Percentiles rank a stretch among this genome's conserved stretches.
Conservation (phyloP, 164 flowering plant genomes). For the Chimonanthus praecox region DNA sequence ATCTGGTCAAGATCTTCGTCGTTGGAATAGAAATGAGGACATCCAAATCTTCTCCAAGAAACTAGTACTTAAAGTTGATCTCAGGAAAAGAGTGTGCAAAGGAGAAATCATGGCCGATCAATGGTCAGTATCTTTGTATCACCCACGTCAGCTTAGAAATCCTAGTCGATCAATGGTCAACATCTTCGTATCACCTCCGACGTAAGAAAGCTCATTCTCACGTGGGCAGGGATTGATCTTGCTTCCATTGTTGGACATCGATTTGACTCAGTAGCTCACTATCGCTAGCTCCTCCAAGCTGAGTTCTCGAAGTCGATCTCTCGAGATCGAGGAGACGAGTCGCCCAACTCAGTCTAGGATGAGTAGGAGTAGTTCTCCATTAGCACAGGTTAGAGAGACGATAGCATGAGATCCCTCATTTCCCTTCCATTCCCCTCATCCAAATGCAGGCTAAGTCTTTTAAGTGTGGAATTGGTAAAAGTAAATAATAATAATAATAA, state of each 20-base stretch:
- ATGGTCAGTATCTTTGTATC: conserved; percentile 32
- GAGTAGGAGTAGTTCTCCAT: conserved; percentile 22
- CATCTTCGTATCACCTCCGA: conserved; percentile 57
- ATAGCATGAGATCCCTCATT: too few species aligned
- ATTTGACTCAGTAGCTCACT: not conserved
- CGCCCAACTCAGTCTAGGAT: conserved; percentile 49
- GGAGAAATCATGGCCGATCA: conserved; percentile 24
- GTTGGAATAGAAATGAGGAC: conserved; percentile 71
- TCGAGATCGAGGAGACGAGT: conserved; percentile 38
- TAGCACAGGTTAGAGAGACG: not conserved
- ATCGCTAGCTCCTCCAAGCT: too few species aligned
- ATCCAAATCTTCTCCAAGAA: conserved; percentile 83
- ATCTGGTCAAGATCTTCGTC: conserved; percentile 84
- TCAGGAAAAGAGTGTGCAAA: conserved; percentile 21
- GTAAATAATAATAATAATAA: too few species aligned
- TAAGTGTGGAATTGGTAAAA: too few species aligned
- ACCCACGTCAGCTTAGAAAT: too few species aligned
- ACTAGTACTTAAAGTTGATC: conserved; percentile 62
- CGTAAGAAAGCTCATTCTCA: conserved; percentile 77
- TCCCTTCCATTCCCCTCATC: too few species aligned
- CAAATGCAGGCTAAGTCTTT: too few species aligned
- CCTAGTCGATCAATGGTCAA: too few species aligned
- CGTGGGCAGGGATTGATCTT: conserved; percentile 89
- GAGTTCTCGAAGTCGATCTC: too few species aligned
- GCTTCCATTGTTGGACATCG: conserved; percentile 61